phyloP scores from a whole-genome alignment of 2,329 filamentous ascomycete species.

The Hypoxylon sp. region DNA sequence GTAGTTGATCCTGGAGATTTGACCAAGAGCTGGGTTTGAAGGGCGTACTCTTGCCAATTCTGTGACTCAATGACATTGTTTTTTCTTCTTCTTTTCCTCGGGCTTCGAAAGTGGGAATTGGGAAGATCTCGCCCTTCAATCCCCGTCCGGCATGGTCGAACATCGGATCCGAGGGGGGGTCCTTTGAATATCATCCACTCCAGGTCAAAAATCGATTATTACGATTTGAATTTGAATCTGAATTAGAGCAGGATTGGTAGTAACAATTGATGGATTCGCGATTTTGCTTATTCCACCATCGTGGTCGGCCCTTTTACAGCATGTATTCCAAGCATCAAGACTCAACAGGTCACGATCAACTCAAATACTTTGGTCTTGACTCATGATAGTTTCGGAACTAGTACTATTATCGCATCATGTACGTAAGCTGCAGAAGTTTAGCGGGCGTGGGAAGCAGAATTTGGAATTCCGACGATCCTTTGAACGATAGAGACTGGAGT shows the following conservation, averaged over 20 bases:
- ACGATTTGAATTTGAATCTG: too few relatives aligned
- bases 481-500: too few relatives aligned
- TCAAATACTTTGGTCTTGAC: constrained; percentile 25
- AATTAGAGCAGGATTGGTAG: too few relatives aligned
- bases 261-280: too few relatives aligned
- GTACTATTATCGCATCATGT: not conserved
- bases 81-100: too few relatives aligned
- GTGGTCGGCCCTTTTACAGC: not conserved
- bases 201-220: too few relatives aligned
- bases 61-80: constrained; percentile 6
- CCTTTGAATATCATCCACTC: too few relatives aligned
- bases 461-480: constrained; percentile 15
- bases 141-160: constrained; percentile 15
- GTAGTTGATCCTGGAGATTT: not conserved
- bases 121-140: constrained; percentile 9
- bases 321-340: not conserved
- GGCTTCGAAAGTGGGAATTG: constrained; percentile 13
- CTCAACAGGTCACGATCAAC: constrained; percentile 6
- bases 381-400: constrained; percentile 1
- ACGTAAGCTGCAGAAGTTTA: constrained; percentile 11
- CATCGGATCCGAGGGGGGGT: constrained; percentile 4
- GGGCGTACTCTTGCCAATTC: constrained; percentile 9
- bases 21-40: constrained; percentile 12
- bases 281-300: constrained; percentile 3
- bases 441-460: too few relatives aligned